Evolutionary conservation across 2,329 filamentous ascomycete genomes (phyloP).

Genomic region (Ophiocordyceps camponoti-floridani): DNA sequence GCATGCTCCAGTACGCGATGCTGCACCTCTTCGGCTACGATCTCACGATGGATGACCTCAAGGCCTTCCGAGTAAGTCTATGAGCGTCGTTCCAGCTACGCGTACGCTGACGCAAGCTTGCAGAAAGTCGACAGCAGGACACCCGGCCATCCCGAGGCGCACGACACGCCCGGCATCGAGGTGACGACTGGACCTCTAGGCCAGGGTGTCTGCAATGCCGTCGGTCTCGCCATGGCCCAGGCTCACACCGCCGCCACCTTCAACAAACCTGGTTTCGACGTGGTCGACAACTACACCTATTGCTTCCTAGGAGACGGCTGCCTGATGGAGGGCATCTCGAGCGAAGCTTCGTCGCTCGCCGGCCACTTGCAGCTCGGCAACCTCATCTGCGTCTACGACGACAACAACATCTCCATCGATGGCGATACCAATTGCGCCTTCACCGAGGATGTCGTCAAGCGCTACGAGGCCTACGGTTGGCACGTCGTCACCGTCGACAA

Average conservation of each 20-base stretch:
- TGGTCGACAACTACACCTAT: constrained; percentile 96
- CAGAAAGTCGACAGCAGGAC: constrained; percentile 53
- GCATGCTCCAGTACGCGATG: constrained; percentile 98
- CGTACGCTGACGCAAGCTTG: neutral
- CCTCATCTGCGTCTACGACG: constrained; percentile 91
- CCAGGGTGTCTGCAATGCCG: constrained; percentile 92
- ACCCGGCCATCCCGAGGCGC: constrained; percentile 87
- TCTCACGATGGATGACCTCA: constrained; percentile 76
- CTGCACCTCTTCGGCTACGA: constrained; percentile 92
- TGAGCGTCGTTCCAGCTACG: neutral
- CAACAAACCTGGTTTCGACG: constrained; percentile 88
- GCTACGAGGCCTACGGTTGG: constrained; percentile 97
- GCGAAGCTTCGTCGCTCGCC: constrained; percentile 79
- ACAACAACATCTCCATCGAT: constrained; percentile 94
- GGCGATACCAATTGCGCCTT: constrained; percentile 92
- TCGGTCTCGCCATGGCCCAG: constrained; percentile 94
- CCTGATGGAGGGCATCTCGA: constrained; percentile 93
- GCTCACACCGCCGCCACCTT: constrained; percentile 77
- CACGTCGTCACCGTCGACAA: constrained; percentile 71
- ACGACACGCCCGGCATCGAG: constrained; percentile 93
- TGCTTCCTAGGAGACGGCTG: constrained; percentile 95
- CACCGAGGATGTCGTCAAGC: constrained; percentile 88
- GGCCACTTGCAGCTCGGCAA: constrained; percentile 97
- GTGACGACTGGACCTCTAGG: constrained; percentile 96
- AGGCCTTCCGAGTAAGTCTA: constrained; percentile 76